Conservation (phyloP, 176 grass and related monocot species). For the Echinochloa phyllopogon region DNA sequence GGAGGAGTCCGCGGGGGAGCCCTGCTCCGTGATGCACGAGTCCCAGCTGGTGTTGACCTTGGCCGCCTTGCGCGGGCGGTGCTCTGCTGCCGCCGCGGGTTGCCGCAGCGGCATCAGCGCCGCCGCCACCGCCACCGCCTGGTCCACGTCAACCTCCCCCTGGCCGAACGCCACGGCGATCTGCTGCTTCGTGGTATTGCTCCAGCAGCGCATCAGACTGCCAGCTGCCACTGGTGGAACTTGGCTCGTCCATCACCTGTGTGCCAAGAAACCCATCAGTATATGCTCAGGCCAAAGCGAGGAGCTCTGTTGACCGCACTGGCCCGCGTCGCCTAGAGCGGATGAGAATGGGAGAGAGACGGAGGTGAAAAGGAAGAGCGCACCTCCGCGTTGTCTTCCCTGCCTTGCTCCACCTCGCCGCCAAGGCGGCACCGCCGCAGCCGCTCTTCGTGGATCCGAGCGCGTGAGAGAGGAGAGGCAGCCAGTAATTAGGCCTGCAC, state of each 20-base stretch:
- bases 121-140: too few species aligned
- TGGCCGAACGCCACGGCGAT: constrained; percentile 74
- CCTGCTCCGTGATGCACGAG: constrained; percentile 91
- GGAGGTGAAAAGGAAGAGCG: too few species aligned
- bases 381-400: too few species aligned
- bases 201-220: constrained; percentile 67
- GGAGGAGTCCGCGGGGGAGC: constrained; percentile 62
- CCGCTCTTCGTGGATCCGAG: too few species aligned
- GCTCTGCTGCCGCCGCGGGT: constrained; percentile 8
- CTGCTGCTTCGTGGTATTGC: constrained; percentile 76
- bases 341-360: too few species aligned
- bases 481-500: too few species aligned
- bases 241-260: constrained; percentile 79
- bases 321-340: too few species aligned
- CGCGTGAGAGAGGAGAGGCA: too few species aligned
- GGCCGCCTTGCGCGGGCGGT: constrained; percentile 60
- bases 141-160: constrained; percentile 46
- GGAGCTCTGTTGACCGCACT: too few species aligned
- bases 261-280: constrained; percentile 29
- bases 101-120: not conserved
- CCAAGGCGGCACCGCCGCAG: too few species aligned
- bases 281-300: too few species aligned
- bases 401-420: too few species aligned
- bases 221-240: constrained; percentile 99
- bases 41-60: constrained; percentile 79